A percentile compares a stretch with the other conserved stretches of the same genome.
Conservation (phyloP, 2,329 filamentous ascomycete genomes). For the Claviceps sp. region DNA sequence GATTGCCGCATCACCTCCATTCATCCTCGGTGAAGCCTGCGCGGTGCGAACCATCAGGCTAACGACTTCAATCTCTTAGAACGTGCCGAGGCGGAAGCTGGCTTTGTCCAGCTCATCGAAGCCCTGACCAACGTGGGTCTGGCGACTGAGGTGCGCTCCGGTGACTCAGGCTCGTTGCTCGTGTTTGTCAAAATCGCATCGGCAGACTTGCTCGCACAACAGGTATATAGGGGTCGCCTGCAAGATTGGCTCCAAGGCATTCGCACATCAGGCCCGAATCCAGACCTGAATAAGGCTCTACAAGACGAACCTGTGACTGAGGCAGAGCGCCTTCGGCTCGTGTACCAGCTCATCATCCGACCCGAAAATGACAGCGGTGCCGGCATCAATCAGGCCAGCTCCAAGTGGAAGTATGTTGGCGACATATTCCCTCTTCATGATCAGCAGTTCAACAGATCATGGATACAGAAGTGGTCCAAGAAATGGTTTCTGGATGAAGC, state of each 20-base stretch:
- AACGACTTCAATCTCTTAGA: conserved; percentile 32
- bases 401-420: conserved; percentile 59
- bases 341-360: conserved; percentile 74
- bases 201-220: conserved; percentile 57
- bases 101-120: conserved; percentile 67
- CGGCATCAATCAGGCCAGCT: conserved; percentile 55
- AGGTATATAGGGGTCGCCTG: conserved; percentile 76
- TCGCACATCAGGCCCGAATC: conserved; percentile 60
- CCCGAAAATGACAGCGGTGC: conserved; percentile 63
- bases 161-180: conserved; percentile 60
- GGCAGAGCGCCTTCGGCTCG: conserved; percentile 74
- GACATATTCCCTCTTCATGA: conserved; percentile 73
- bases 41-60: background rate
- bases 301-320: conserved; percentile 67
- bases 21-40: background rate
- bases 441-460: conserved; percentile 57
- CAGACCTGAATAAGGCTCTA: conserved; percentile 55
- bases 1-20: conserved; percentile 5
- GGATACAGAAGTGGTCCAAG: conserved; percentile 62
- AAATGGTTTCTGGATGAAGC: conserved; percentile 53
- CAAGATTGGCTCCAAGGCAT: conserved; percentile 92
- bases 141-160: conserved; percentile 74
- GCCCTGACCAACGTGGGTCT: conserved; percentile 69
- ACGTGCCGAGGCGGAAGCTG: conserved; percentile 53
- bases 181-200: conserved; percentile 75